Base-by-base conservation (phyloP, 176 grass and related monocot species). In the Echinochloa phyllopogon region DNA sequence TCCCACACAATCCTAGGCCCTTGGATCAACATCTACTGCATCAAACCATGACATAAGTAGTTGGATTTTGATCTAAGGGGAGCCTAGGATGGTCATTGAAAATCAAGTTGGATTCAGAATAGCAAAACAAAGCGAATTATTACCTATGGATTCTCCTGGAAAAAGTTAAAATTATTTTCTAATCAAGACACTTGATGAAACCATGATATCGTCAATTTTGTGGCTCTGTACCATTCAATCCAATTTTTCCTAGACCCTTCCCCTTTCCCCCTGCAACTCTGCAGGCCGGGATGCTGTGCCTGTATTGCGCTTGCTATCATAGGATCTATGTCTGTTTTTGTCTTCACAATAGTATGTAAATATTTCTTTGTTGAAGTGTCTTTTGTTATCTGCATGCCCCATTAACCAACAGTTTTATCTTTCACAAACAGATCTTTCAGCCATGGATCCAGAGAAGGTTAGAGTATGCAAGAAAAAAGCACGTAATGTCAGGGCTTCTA, bases 371-470 rank as follows among this genome's bases (percentile, higher is more conserved):
- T 78, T 51, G 63, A 88, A 71, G 51, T 36, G 37, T 59, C 18
- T 20, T 21, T 82, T 51, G 20, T 37, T 41, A 17, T 56, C n/a
- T 82, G 20, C 64, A 52, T 16, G 10, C 47, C 45, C 39, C 39
- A 38, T 78, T 87, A 53, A 87, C 77, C 33, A 83, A 65, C 41
- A 21, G 55, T 50, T 65, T 27, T 67, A 84, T 89, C 69, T 65
- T 85, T 41, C 16, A 62, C 49, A 66, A 85, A 50, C 85, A 98
- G 93, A 38, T 98, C 63, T 94, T 90, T 84, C 96, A 98, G 77
- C 96, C 96, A 69, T 94, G 89, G 96, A 88, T 98, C 62, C 96
- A 98, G 88, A 86, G 93, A 75, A 92, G 91, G 77, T 72, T 98
- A 82, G 91, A 89, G 65, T 98, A 95, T 82, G 79, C 88, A 88